A percentile compares a stretch with the other conserved stretches of the same genome.
phyloP scores from a whole-genome alignment of 2,329 filamentous ascomycete genomes.

The Cercospora citrullina region DNA sequence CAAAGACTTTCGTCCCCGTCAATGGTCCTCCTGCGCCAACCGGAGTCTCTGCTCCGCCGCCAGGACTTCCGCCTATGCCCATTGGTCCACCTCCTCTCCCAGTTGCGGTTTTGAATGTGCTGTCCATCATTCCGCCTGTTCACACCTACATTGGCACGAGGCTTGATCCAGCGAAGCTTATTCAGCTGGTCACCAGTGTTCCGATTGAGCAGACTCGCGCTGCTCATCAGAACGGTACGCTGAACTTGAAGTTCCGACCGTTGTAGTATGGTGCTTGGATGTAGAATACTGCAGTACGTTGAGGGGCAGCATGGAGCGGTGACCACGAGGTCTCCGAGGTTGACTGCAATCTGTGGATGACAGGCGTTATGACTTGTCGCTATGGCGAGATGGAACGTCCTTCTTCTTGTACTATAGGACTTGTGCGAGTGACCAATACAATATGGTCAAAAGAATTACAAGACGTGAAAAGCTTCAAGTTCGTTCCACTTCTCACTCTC shows the following conservation, averaged over 20 bases:
- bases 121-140: slow-evolving; percentile 62
- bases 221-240: slow-evolving; percentile 7
- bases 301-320: neutral
- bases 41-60: slow-evolving; percentile 56
- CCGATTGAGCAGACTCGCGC: slow-evolving; percentile 35
- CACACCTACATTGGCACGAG: slow-evolving; percentile 67
- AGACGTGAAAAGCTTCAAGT: neutral
- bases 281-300: neutral
- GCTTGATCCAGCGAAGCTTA: slow-evolving; percentile 69
- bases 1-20: slow-evolving; percentile 37
- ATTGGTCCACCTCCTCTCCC: slow-evolving; percentile 76
- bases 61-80: slow-evolving; percentile 56
- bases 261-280: neutral
- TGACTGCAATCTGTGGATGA: neutral
- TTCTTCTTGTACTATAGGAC: neutral
- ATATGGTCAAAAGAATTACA: neutral
- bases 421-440: neutral
- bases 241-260: neutral
- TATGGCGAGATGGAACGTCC: neutral
- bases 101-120: slow-evolving; percentile 60
- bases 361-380: neutral
- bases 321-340: neutral
- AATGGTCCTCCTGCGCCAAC: slow-evolving; percentile 66
- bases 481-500: neutral
- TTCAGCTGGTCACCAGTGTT: slow-evolving; percentile 69